phyloP scores from a whole-genome alignment of 192 early-diverging fungal genomes.

The Entrophospora sp. region DNA sequence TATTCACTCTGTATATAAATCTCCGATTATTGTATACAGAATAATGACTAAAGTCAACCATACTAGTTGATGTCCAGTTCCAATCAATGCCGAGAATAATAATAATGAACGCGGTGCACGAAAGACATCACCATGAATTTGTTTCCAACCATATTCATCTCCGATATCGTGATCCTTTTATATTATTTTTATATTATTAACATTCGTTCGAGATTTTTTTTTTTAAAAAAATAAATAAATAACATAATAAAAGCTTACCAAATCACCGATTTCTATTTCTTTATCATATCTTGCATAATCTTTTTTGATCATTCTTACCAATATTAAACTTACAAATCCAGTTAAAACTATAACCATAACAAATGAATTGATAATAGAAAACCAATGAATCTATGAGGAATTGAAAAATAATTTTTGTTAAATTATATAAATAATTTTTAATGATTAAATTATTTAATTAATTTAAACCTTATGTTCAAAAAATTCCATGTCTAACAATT shows the following conservation, averaged over 20 bases:
- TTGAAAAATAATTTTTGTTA: neutral
- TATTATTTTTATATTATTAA: no score
- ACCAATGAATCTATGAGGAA: conserved; percentile 63
- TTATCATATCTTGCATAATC: conserved; percentile 74
- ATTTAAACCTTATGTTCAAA: conserved; percentile 68
- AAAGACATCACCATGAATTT: conserved; percentile 82
- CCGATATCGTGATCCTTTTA: conserved; percentile 62
- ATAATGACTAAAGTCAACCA: conserved; percentile 43
- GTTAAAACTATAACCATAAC: conserved; percentile 72
- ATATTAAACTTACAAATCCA: conserved; percentile 67
- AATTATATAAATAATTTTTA: neutral
- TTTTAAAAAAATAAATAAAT: neutral
- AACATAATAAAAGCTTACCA: conserved; percentile 35
- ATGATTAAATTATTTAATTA: neutral
- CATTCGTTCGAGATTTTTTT: no score
- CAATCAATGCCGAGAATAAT: conserved; percentile 58
- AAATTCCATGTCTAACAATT: conserved; percentile 61
- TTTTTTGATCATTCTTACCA: conserved; percentile 59
- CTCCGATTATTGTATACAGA: conserved; percentile 47
- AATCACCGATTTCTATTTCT: conserved; percentile 54
- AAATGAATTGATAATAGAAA: conserved; percentile 74
- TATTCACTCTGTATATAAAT: conserved; percentile 43
- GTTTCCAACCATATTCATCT: conserved; percentile 87
- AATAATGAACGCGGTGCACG: conserved; percentile 56
- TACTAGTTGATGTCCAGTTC: conserved; percentile 55